Evolutionary conservation across 495 filamentous ascomycete genomes (phyloP), one percentile per base, ranked within the genome.

Genomic region (Penicillium nucicola): DNA sequence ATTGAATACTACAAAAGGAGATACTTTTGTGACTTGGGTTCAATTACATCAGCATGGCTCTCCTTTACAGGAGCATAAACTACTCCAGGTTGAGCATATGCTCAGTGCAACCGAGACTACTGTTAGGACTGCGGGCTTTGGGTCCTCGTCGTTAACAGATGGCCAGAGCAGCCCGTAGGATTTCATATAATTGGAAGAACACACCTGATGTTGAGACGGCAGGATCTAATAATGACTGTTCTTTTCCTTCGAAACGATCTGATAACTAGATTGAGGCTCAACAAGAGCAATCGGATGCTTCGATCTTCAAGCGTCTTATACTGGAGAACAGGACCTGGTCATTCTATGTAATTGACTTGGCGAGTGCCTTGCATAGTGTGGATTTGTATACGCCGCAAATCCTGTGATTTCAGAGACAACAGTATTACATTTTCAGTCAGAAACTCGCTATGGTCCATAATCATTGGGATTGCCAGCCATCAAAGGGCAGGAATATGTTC

Each of bases 61-160:
- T n/a, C n/a, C n/a, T n/a, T n/a, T n/a, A n/a, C n/a, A n/a, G n/a
- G 11, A 13, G 5, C 5, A 4, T 13, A 42, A 25, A 2, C 9
- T 6, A 8, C n/a, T 17, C 37, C 10, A 1, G 25, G 7, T 28
- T 6, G 15, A 28, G 9, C 10, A 2, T 2, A 1, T 43, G 20
- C 20, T 33, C 20, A 50, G 8, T n/a, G 4, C 7, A 15, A 18
- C 14, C 42, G 48, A 39, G 11, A 41, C 40, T 63, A 97, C 92
- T 9, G 90, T 96, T 48, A 92, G 92, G 34, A 85, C 85, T 7
- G 92, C 88, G 4, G 92, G 92, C 17, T 97, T 97, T 67, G 92
- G 92, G 78, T 81, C 5, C 84, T 87, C 18, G 68, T 74, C 12
- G 1, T 23, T 14, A 20, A 28, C 25, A 9, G 25, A 8, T 8